phyloP scores from a whole-genome alignment of 331 rosid genomes.

The Pyrus hybrid region DNA sequence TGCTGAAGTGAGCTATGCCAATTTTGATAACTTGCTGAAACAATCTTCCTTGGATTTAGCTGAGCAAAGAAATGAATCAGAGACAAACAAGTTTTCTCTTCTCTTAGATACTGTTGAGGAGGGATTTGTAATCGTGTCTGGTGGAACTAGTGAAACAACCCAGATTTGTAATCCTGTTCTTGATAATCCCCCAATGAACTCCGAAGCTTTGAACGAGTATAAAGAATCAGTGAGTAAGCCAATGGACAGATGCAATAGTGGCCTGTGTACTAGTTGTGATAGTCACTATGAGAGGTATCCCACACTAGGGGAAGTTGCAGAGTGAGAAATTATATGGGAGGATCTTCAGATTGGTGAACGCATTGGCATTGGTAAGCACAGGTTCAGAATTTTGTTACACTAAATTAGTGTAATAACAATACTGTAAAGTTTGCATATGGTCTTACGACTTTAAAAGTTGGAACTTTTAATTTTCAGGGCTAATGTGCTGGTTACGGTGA shows the following conservation, averaged over 20 bases:
- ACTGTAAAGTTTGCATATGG: not conserved
- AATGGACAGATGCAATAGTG: constrained; percentile 29
- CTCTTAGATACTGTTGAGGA: constrained; percentile 23
- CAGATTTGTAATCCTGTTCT: constrained; percentile 24
- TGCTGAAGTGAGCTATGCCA: constrained; percentile 19
- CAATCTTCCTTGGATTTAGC: constrained; percentile 26
- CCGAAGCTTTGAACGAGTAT: constrained; percentile 23
- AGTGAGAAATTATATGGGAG: constrained; percentile 97
- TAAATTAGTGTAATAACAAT: no score
- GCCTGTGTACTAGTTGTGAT: constrained; percentile 22
- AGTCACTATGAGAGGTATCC: constrained; percentile 41
- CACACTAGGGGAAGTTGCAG: constrained; percentile 61
- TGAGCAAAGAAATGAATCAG: constrained; percentile 35
- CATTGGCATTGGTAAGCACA: constrained; percentile 87
- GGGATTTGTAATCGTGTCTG: constrained; percentile 27
- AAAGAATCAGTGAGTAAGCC: constrained; percentile 27
- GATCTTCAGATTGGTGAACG: constrained; percentile 96
- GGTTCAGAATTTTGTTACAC: not conserved
- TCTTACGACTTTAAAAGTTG: not conserved
- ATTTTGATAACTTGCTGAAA: constrained; percentile 20
- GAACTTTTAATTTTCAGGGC: constrained; percentile 44
- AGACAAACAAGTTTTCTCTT: constrained; percentile 13
- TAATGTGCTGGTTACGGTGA: constrained; percentile 39
- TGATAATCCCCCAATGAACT: constrained; percentile 20
- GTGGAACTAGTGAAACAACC: constrained; percentile 28